Percentiles rank a stretch among this genome's conserved stretches.
These are phyloP conservation scores for Talaromyces ruber DNA, from an alignment of 495 filamentous ascomycete species.

Conservation along the genomic window DNA sequence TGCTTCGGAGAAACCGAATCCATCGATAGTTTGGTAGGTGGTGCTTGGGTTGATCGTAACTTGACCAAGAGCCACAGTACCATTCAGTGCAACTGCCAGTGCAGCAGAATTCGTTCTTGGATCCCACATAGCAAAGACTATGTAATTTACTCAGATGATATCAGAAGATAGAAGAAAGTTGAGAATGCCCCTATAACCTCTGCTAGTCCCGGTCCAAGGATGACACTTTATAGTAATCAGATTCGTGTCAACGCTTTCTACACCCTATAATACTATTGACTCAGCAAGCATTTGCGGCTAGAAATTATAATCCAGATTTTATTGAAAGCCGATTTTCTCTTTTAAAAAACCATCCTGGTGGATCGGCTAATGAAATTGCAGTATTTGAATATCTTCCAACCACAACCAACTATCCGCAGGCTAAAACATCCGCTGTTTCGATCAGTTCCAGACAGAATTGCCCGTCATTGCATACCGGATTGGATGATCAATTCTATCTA, in stretches of 20 bases:
- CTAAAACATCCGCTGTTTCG: neutral
- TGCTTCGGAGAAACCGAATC: conserved; percentile 42
- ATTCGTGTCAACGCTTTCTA: neutral
- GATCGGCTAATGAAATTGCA: neutral
- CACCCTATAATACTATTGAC: neutral
- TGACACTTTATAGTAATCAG: neutral
- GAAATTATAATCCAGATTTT: neutral
- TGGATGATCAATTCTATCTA: neutral
- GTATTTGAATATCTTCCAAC: neutral
- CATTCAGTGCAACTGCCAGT: neutral
- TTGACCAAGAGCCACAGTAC: neutral
- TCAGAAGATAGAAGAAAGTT: neutral
- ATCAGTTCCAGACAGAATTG: neutral
- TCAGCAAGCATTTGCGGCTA: neutral
- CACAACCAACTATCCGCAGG: neutral
- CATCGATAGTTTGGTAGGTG: conserved; percentile 32
- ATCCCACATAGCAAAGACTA: neutral
- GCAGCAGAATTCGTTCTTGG: neutral
- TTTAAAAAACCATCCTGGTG: neutral
- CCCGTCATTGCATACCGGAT: neutral
- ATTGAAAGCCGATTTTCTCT: neutral
- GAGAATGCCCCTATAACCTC: neutral
- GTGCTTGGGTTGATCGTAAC: conserved; percentile 24
- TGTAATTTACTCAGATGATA: neutral
- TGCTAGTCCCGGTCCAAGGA: neutral